These are phyloP conservation scores for Emmonsiellopsis sp. DNA, from an alignment of 2,329 filamentous ascomycete genomes.

Conservation along the genomic window DNA sequence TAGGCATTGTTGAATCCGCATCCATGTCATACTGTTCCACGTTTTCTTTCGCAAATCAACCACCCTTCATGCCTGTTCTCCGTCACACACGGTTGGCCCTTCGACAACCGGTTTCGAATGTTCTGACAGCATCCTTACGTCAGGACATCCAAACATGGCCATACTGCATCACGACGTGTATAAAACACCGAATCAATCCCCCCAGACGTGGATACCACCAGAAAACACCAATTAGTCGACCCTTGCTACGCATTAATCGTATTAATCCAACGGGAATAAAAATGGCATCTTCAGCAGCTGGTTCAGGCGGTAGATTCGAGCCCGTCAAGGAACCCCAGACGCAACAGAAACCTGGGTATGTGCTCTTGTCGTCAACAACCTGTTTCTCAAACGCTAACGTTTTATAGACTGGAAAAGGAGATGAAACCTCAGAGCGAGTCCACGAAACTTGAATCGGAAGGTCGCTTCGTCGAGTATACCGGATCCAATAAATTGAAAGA, in stretches of 20 bases:
- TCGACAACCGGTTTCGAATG: not conserved
- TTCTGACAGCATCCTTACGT: not conserved
- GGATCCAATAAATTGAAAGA: slow-evolving; percentile 43
- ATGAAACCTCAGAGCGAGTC: slow-evolving; percentile 26
- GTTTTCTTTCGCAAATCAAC: too few species aligned
- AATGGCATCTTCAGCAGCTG: not conserved
- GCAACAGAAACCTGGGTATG: slow-evolving; percentile 3
- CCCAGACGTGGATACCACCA: not conserved
- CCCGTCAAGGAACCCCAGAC: not conserved
- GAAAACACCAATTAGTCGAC: not conserved
- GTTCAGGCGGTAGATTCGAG: not conserved
- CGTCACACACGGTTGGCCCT: too few species aligned
- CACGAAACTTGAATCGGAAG: slow-evolving; percentile 23
- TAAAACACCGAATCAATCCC: not conserved
- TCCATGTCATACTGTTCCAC: too few species aligned
- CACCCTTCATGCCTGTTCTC: too few species aligned
- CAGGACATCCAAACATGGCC: not conserved
- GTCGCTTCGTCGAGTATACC: slow-evolving; percentile 27
- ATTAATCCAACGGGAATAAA: not conserved
- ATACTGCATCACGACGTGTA: not conserved
- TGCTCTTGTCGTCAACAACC: too few species aligned
- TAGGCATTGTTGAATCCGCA: too few species aligned
- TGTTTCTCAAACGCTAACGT: not conserved
- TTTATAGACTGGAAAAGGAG: slow-evolving; percentile 13
- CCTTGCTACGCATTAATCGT: not conserved